phyloP scores from a whole-genome alignment of 2,329 filamentous ascomycete species.

The Fusarium sp. region DNA sequence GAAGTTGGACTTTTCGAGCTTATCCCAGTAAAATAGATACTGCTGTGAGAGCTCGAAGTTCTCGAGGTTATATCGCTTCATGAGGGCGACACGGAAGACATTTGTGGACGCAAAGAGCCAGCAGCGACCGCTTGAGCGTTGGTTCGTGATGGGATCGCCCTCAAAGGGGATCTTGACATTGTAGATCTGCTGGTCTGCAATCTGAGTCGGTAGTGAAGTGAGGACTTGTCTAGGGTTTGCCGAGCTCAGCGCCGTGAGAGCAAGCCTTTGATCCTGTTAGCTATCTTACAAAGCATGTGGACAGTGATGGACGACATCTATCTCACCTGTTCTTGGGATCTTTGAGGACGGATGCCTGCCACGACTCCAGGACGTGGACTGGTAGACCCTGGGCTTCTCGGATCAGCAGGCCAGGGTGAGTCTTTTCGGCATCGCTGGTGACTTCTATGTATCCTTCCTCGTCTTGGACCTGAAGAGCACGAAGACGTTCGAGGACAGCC shows the following conservation, averaged over 20 bases:
- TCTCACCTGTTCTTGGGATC: constrained; percentile 72
- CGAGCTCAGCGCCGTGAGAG: constrained; percentile 75
- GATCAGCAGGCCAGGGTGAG: constrained; percentile 6
- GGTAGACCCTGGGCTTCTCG: constrained; percentile 58
- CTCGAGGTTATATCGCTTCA: constrained; percentile 81
- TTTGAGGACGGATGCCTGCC: constrained; percentile 69
- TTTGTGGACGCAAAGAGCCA: constrained; percentile 96
- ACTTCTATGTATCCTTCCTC: constrained; percentile 64
- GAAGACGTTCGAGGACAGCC: constrained; percentile 56
- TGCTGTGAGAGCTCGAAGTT: constrained; percentile 87
- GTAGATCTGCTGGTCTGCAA: constrained; percentile 81
- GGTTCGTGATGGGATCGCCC: constrained; percentile 84
- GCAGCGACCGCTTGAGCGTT: constrained; percentile 82
- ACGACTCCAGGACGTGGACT: constrained; percentile 60
- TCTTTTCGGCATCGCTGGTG: constrained; percentile 49
- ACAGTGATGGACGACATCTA: background rate
- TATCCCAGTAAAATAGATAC: constrained; percentile 94
- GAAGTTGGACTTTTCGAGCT: constrained; percentile 90
- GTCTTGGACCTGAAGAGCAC: constrained; percentile 57
- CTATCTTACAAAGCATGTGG: background rate
- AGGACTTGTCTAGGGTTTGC: constrained; percentile 74
- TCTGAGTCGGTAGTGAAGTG: constrained; percentile 67
- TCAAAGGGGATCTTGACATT: constrained; percentile 85
- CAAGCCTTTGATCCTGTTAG: constrained; percentile 63
- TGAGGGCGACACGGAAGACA: constrained; percentile 86